phyloP scores from a whole-genome alignment of 805 yeast genomes.

The Candida xyloterini region DNA sequence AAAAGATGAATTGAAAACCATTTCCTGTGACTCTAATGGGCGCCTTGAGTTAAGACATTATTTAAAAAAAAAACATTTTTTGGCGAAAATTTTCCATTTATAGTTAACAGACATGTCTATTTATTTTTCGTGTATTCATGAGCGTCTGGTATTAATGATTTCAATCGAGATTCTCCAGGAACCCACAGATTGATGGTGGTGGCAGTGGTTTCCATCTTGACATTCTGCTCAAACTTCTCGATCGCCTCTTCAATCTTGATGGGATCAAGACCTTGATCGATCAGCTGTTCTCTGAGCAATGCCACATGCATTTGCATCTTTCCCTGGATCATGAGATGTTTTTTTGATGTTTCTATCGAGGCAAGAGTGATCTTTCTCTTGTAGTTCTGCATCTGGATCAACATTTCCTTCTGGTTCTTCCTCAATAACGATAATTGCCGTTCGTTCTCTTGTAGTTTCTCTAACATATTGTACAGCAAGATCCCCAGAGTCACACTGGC shows the following conservation, averaged over 20 bases:
- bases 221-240: constrained; percentile 53
- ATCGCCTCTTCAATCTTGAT: constrained; percentile 51
- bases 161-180: constrained; percentile 48
- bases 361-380: constrained; percentile 52
- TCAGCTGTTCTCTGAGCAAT: constrained; percentile 56
- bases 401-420: constrained; percentile 35
- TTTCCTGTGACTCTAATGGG: constrained; percentile 78
- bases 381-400: constrained; percentile 48
- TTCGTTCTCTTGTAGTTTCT: constrained; percentile 25
- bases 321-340: constrained; percentile 45
- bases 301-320: constrained; percentile 70
- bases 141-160: constrained; percentile 52
- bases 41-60: constrained; percentile 49
- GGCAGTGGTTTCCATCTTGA: constrained; percentile 55
- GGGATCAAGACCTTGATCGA: constrained; percentile 58
- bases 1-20: constrained; percentile 48
- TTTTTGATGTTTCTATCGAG: constrained; percentile 49
- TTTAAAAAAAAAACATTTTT: constrained; percentile 18
- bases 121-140: constrained; percentile 54
- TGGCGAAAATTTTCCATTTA: constrained; percentile 9
- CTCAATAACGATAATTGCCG: constrained; percentile 24
- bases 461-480: constrained; percentile 14
- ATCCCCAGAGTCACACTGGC: constrained; percentile 15
- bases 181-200: constrained; percentile 61
- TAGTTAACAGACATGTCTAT: constrained; percentile 13